Evolutionary conservation across 257 asterid species (phyloP), one percentile per base, ranked within the genome.

Genomic region (Nicotiana paniculata): DNA sequence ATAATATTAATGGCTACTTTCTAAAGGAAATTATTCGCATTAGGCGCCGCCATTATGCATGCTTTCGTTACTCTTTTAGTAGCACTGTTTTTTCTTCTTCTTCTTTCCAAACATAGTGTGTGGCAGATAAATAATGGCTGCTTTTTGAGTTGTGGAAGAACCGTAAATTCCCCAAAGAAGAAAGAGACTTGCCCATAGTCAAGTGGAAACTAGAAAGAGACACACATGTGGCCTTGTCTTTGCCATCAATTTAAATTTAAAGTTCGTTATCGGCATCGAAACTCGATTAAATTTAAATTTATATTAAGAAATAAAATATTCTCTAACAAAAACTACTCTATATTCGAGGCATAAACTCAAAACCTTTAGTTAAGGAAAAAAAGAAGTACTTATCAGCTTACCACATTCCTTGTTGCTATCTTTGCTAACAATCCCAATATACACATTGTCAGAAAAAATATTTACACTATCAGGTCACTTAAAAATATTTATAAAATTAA

Each of bases 81-180:
- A 17, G 24, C 13, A 3, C 21, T 58, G 48, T 58, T 10, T 83
- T 51, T 35, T 28, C 13, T 8, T 28, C n/a, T 8, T 30, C 48
- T 6, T 61, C 4, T n/a, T 15, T n/a, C 12, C n/a, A 54, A 53
- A 81, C 48, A 46, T 30, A 10, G 37, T 18, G 37, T 70, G 87
- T 78, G 81, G 79, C 85, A 48, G 7, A 61, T 70, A 6, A 85
- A 53, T 39, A 63, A 53, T 18, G 82, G 79, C 72, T 62, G 46
- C 66, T 48, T 61, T 70, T 7, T 21, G 0, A 10, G 37, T 5
- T n/a, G 46, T 85, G 82, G 67, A 74, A 78, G 17, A 69, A 72
- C 30, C 81, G 59, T 79, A 46, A 75, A 58, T 63, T 58, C 59
- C 55, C 12, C 76, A 77, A 48, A 77, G 55, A 77, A 18, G 85